Conservation (phyloP, 2,329 filamentous ascomycete genomes). For the Pseudocercospora fijiensis region DNA sequence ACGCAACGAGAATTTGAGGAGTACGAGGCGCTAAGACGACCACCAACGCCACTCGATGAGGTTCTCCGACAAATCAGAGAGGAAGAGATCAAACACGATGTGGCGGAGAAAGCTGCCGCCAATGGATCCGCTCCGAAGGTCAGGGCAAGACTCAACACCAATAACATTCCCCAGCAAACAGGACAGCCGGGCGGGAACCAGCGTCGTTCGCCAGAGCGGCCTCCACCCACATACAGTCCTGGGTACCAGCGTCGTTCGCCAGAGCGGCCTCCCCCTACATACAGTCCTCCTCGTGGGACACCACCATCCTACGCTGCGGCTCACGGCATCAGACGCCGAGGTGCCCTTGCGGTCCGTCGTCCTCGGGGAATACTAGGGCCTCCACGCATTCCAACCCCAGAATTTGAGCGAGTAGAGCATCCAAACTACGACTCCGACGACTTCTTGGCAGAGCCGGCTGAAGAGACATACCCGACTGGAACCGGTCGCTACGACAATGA, state of each 20-base stretch:
- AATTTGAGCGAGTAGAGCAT: neutral
- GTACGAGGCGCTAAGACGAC: neutral
- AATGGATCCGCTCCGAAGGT: neutral
- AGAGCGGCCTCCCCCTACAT: neutral
- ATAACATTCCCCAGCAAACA: neutral
- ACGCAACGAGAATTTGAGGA: neutral
- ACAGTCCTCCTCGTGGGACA: neutral
- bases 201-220: too few relatives aligned
- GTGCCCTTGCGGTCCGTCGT: neutral
- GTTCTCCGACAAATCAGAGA: neutral
- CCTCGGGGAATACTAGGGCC: neutral
- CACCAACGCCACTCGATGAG: neutral
- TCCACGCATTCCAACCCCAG: neutral
- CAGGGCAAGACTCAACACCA: neutral
- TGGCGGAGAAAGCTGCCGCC: neutral
- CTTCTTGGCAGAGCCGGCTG: neutral
- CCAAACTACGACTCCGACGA: neutral
- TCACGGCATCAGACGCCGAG: neutral
- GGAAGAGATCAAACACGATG: neutral
- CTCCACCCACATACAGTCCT: too few relatives aligned
- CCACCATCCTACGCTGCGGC: neutral
- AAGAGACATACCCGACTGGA: neutral
- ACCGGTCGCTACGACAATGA: neutral
- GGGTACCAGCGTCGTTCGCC: neutral
- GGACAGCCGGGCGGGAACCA: neutral